Conservation (phyloP, 768 basidiomycete species). For the Erythrobasidium yunnanense region DNA sequence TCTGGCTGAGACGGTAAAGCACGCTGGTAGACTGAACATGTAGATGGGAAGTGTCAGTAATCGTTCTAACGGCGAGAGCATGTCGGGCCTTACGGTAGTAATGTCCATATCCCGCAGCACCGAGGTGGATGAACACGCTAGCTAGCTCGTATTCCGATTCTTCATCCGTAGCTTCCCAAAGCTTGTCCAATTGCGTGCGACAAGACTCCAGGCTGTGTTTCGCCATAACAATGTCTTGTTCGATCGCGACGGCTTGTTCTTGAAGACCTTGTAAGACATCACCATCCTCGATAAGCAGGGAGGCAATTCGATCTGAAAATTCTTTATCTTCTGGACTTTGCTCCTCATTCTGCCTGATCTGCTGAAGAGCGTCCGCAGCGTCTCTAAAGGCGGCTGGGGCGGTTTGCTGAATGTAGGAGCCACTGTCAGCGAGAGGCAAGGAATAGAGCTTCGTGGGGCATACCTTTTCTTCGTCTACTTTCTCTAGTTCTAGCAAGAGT, state of each 20-base stretch:
- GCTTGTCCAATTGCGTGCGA: constrained; percentile 7
- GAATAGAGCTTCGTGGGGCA: too few species aligned
- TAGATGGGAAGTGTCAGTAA: neutral
- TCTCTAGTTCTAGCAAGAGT: constrained; percentile 40
- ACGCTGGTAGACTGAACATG: constrained; percentile 23
- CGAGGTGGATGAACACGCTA: constrained; percentile 32
- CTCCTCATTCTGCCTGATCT: neutral
- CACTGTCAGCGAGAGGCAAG: too few species aligned
- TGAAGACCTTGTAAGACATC: neutral
- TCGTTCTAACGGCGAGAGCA: neutral
- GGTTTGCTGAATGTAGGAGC: too few species aligned
- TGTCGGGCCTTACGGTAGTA: constrained; percentile 3
- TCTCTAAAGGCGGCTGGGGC: neutral
- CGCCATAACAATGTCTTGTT: neutral
- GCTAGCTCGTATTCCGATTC: constrained; percentile 29
- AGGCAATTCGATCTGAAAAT: constrained; percentile 7
- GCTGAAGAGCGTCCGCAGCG: neutral
- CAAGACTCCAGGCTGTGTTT: constrained; percentile 2
- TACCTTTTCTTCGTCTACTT: constrained; percentile 23
- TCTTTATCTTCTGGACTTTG: neutral
- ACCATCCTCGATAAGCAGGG: neutral
- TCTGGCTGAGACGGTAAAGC: constrained; percentile 27
- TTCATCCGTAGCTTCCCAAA: constrained; percentile 23
- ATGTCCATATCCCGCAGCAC: constrained; percentile 20
- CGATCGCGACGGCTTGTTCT: constrained; percentile 6